phyloP scores from a whole-genome alignment of 768 basidiomycete species.

The Tulasnella calospora region DNA sequence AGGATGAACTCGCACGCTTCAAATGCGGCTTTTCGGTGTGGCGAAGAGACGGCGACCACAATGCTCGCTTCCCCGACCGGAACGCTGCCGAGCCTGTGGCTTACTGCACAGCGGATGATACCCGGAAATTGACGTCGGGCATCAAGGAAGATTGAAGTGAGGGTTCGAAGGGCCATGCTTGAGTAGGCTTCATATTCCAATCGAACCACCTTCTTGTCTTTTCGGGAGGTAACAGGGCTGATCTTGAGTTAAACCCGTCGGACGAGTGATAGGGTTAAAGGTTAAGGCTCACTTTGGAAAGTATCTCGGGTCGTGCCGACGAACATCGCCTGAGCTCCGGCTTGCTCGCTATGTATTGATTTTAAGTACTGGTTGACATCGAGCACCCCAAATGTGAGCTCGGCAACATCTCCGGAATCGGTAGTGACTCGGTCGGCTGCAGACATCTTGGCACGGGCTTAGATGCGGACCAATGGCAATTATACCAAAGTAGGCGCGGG shows the following conservation, averaged over 20 bases:
- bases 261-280: background rate
- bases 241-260: background rate
- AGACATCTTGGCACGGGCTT: background rate
- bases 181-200: constrained; percentile 83
- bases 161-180: constrained; percentile 71
- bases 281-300: constrained; percentile 57
- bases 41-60: constrained; percentile 77
- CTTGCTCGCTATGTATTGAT: constrained; percentile 57
- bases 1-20: constrained; percentile 72
- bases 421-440: constrained; percentile 30
- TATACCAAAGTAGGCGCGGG: background rate
- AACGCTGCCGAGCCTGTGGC: constrained; percentile 64
- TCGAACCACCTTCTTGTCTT: constrained; percentile 64
- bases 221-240: constrained; percentile 1
- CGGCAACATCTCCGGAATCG: constrained; percentile 44
- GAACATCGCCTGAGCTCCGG: constrained; percentile 72
- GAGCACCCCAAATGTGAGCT: constrained; percentile 56
- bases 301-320: constrained; percentile 83
- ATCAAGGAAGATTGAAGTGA: constrained; percentile 39
- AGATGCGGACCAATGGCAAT: background rate
- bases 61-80: constrained; percentile 64
- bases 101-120: constrained; percentile 55
- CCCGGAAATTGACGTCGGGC: constrained; percentile 14
- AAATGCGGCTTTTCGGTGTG: constrained; percentile 80
- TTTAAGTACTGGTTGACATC: constrained; percentile 54